A percentile compares a stretch with the other conserved stretches of the same genome.
Conservation (phyloP, 441 rosid genomes). For the Hypseocharis bilobata region DNA sequence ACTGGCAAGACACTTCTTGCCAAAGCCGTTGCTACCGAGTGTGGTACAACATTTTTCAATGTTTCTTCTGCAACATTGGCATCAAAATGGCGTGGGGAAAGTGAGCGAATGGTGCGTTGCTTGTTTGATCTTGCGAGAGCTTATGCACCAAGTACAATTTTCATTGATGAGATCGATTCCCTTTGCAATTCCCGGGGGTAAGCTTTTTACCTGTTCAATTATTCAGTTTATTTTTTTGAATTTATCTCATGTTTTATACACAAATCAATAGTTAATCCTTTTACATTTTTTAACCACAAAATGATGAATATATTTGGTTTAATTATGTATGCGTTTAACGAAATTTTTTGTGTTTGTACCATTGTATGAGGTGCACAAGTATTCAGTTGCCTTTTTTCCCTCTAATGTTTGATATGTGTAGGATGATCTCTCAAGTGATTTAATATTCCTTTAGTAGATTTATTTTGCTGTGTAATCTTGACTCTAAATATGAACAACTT, state of each 20-base stretch:
- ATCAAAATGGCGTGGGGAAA: constrained; percentile 86
- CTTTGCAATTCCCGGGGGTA: constrained; percentile 76
- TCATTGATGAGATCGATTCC: constrained; percentile 78
- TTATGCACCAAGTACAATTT: constrained; percentile 80
- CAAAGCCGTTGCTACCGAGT: constrained; percentile 75
- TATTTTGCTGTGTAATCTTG: neutral
- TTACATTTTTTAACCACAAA: no score
- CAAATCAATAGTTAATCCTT: neutral
- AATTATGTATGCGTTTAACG: no score
- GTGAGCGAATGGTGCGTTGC: constrained; percentile 85
- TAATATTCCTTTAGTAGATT: neutral
- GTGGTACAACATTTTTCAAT: constrained; percentile 69
- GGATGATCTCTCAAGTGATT: neutral
- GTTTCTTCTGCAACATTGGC: constrained; percentile 79
- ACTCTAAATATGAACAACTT: neutral
- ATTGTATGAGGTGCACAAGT: no score
- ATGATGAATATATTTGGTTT: no score
- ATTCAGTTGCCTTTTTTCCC: neutral
- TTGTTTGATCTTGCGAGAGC: constrained; percentile 81
- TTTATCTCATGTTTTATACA: neutral
- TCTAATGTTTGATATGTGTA: neutral
- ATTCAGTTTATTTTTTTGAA: neutral
- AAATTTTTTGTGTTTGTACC: no score
- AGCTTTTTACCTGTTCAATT: constrained; percentile 16
- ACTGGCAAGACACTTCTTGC: constrained; percentile 78